Base-by-base conservation (phyloP, 768 basidiomycete genomes). In the Mycena leptocephala region DNA sequence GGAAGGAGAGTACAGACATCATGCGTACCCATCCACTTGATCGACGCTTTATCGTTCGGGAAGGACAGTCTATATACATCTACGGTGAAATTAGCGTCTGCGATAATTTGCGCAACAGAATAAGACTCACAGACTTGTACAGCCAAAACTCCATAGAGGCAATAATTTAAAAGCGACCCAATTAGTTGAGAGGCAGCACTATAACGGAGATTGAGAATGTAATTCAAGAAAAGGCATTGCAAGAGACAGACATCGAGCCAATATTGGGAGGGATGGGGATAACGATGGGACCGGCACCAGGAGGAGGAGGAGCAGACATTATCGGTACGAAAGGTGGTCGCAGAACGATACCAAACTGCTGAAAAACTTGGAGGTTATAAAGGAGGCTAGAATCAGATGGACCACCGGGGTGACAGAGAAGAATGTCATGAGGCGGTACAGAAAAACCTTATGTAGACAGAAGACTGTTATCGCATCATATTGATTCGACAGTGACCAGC, bases 71-170 rank as follows among this genome's bases (percentile, higher is more conserved):
- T 37, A 14, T 76, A 71, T 20, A 76, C 69, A 56, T 76, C 70
- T 71, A 10, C 9, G 18, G 28, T 3, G 43, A 10, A 41, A 8
- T 75, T 20, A 48, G 55, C 9, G 24, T 24, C 20, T 9, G 20
- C 10, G 3, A 11, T 39, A 10, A 7, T 18, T 5, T n/a, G 16
- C 30, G 2, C 7, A 24, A 66, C 20, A 48, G 26, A 33, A 51
- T 26, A 6, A 37, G 55, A 69, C 70, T 48, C 51, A 76, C 76
- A 76, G 26, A 76, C 76, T 73, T 76, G 76, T 32, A 76, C 76
- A 22, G 71, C 71, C 39, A 76, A 22, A 0, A 72, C 65, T 11
- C 76, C 76, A 43, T 76, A 76, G 2, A 76, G 59, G 28, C 28
- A 67, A 22, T 56, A 76, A 39, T 76, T 76, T 24, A 76, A 46